Evolutionary conservation across 768 basidiomycete species (phyloP), one percentile per base, ranked within the genome.

Genomic region (Tylopilus balloui): DNA sequence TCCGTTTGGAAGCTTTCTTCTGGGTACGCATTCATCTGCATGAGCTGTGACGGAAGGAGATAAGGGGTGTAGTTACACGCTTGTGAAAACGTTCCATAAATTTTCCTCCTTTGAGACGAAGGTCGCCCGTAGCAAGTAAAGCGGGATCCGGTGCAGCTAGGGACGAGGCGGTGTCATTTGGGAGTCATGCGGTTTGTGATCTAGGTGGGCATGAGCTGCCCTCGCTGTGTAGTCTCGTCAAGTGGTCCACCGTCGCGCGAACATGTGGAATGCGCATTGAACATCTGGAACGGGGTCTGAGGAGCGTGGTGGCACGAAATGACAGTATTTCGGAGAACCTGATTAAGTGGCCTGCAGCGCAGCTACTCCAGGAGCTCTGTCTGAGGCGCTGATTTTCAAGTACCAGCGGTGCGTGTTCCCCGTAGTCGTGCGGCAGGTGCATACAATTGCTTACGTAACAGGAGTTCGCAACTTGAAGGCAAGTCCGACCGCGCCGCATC

Each of bases 221-320:
- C 54, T 58, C 61, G 51, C 54, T 45, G 56, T 52, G 55, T 48
- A 61, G 61, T 47, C 50, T 51, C 41, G 64, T 61, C 56, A 42
- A 56, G 53, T 49, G 50, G 61, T 56, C 54, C 47, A 48, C 62
- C 48, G 45, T 65, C 57, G 63, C 54, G 53, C 46, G 60, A 56
- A 65, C 64, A 67, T 69, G 65, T 65, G 65, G 65, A 57, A 42
- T 59, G 56, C 57, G 65, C 67, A 48, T 67, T 65, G 65, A 54
- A 58, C 56, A 46, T 52, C 56, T 47, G 49, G 52, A 64, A 51
- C 53, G 58, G 60, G 65, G 62, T 60, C 53, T 56, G 52, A 57
- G 47, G 56, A 51, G 46, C 53, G 49, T 67, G 60, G 54, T 37
- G 49, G 48, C 36, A 52, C 46, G 54, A 55, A 50, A 52, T 54